Base-by-base conservation (phyloP, 805 yeast species). In the Teunomyces cretensis region DNA sequence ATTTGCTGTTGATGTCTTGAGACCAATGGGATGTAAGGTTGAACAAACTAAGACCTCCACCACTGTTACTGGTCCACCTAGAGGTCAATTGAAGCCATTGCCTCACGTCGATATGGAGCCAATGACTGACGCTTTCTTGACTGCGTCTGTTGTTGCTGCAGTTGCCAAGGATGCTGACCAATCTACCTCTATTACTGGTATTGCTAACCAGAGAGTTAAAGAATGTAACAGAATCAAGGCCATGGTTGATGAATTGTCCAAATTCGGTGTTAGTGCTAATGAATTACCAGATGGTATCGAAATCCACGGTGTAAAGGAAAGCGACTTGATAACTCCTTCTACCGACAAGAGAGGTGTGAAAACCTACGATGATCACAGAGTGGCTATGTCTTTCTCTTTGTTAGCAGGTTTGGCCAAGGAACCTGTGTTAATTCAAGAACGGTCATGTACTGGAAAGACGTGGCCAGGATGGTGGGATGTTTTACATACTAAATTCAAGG, bases 401-500 rank as follows among this genome's bases (percentile, higher is more conserved):
- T 70, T 94, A 43, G 92, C 97, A 3, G 89, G 96, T 30, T 73
- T 88, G 56, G 77, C 80, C 41, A 61, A 67, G 37, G 73, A 71
- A 3, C 83, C 87, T 1, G 92, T 86, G 1, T 72, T 82, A 51
- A 81, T 94, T 47, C 81, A 84, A 53, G 97, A 92, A 60, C 82
- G 97, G 67, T 80, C 86, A 19, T 89, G 97, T 62, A 95, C 97
- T 1, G 95, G 92, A 46, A 94, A 94, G 71, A 94, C 99, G 0
- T 94, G 99, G 99, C 99, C 99, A 15, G 98, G 97, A 31, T 94
- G 99, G 99, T 94, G 99, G 99, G 99, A 94, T 67, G 78, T 83
- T 30, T 72, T 94, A 51, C 90, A 83, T 61, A 78, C 86, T 41
- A 68, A 76, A 39, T 80, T 94, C 56, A 77, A 81, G 15, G 85